A percentile compares a stretch with the other conserved stretches of the same genome.
These are phyloP conservation scores for Staphylotrichum tortipilum DNA, from an alignment of 495 filamentous ascomycete genomes.

Conservation along the genomic window DNA sequence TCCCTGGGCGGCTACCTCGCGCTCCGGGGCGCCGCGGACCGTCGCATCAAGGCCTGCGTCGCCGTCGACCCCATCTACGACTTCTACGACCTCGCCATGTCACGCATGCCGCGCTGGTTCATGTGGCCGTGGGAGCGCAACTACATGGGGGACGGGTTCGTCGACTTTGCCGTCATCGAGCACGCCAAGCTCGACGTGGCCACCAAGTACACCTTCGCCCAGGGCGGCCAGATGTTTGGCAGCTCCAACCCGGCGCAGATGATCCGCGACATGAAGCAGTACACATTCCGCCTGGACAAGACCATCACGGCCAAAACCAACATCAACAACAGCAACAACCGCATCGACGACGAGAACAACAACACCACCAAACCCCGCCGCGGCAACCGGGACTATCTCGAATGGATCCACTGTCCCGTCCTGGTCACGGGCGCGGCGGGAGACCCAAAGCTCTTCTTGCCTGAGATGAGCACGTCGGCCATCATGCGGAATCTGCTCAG, in stretches of 20 bases:
- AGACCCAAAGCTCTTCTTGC: too few species aligned
- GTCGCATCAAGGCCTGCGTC: conserved; percentile 40
- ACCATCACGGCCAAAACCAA: too few species aligned
- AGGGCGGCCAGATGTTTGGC: conserved; percentile 14
- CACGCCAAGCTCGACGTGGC: conserved; percentile 20
- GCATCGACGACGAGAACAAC: too few species aligned
- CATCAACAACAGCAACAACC: too few species aligned
- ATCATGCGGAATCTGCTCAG: neutral
- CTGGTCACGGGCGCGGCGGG: conserved; percentile 20
- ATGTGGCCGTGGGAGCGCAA: conserved; percentile 20
- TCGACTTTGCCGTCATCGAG: conserved; percentile 15
- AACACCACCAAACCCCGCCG: too few species aligned
- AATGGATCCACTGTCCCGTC: conserved; percentile 18
- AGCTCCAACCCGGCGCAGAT: conserved; percentile 10
- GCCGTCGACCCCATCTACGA: conserved; percentile 34
- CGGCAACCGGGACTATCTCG: neutral
- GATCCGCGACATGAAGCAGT: conserved; percentile 15
- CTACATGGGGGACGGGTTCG: conserved; percentile 24
- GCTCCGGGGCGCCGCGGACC: conserved; percentile 33
- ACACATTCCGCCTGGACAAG: conserved; percentile 11
- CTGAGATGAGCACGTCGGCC: neutral
- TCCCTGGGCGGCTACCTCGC: conserved; percentile 41
- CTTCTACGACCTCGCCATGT: conserved; percentile 27
- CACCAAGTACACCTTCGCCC: conserved; percentile 29
- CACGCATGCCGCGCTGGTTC: conserved; percentile 24